A percentile compares a stretch with the other conserved stretches of the same genome.
These are phyloP conservation scores for Macrophomina phaseolina DNA, from an alignment of 2,329 filamentous ascomycete genomes.

Conservation along the genomic window DNA sequence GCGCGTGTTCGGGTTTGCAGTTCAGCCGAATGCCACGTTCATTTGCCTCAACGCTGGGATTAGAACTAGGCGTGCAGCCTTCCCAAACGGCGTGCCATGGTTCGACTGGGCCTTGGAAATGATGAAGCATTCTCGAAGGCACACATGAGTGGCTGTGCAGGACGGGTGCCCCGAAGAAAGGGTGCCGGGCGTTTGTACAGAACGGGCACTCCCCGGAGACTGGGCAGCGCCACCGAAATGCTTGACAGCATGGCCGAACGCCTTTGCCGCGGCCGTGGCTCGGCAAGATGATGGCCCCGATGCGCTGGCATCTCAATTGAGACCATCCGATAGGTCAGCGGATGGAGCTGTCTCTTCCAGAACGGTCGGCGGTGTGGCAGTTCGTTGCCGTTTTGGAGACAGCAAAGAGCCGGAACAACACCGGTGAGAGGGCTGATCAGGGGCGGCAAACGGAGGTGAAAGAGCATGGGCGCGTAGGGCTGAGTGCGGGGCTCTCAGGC, in stretches of 20 bases:
- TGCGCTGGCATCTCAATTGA: not conserved
- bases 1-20: not conserved
- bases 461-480: slow-evolving; percentile 17
- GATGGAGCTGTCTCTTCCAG: not conserved
- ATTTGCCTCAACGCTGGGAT: not conserved
- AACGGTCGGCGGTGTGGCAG: not conserved
- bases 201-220: slow-evolving; percentile 5
- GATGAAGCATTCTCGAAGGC: slow-evolving; percentile 1
- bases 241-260: slow-evolving; percentile 7
- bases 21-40: not conserved
- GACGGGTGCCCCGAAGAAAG: not conserved
- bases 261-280: not conserved
- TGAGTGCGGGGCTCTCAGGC: not conserved
- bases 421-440: slow-evolving; percentile 23
- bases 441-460: not conserved
- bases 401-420: not conserved
- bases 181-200: not conserved
- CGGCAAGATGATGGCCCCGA: not conserved
- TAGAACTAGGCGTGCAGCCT: not conserved
- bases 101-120: not conserved
- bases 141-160: slow-evolving; percentile 3
- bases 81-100: not conserved
- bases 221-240: slow-evolving; percentile 16
- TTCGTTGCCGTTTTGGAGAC: not conserved
- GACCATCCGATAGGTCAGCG: not conserved